Conservation (phyloP, 2,329 filamentous ascomycete species). For the Purpureocillium takamizusanense region DNA sequence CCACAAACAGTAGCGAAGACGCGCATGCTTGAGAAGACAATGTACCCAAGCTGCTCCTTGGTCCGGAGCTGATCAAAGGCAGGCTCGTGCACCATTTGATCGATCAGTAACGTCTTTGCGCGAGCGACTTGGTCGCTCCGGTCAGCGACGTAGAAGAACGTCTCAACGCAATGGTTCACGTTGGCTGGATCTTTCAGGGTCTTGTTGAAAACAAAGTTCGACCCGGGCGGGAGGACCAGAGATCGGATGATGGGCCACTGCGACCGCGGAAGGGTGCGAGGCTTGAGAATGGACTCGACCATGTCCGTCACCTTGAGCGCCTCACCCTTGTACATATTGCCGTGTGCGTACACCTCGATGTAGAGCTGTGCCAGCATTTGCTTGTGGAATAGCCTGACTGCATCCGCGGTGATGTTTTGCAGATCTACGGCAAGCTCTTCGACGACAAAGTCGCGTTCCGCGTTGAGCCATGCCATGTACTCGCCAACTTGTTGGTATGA, state of each 20-base stretch:
- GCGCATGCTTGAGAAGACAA: conserved; percentile 77
- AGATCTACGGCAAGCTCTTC: conserved; percentile 75
- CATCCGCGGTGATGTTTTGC: conserved; percentile 61
- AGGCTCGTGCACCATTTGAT: conserved; percentile 87
- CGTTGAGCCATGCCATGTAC: conserved; percentile 71
- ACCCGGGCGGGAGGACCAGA: conserved; percentile 66
- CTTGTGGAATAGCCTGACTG: conserved; percentile 68
- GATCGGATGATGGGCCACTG: conserved; percentile 77
- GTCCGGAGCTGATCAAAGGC: conserved; percentile 91
- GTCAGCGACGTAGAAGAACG: conserved; percentile 62
- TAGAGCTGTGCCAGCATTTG: conserved; percentile 76
- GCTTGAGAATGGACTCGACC: conserved; percentile 68
- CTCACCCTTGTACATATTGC: conserved; percentile 92
- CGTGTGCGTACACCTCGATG: conserved; percentile 81
- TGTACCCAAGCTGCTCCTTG: conserved; percentile 95
- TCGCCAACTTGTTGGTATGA: conserved; percentile 84
- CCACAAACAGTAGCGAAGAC: conserved; percentile 70
- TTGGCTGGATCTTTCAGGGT: conserved; percentile 79
- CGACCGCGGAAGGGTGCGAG: conserved; percentile 60
- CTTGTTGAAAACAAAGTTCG: conserved; percentile 77
- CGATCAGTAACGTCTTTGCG: conserved; percentile 71
- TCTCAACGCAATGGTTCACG: conserved; percentile 80
- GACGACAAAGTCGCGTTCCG: conserved; percentile 67
- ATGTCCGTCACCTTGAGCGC: conserved; percentile 77
- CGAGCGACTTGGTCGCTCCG: conserved; percentile 60